Evolutionary conservation across 345 rosid species (phyloP).

Genomic region (Populus nigra): DNA sequence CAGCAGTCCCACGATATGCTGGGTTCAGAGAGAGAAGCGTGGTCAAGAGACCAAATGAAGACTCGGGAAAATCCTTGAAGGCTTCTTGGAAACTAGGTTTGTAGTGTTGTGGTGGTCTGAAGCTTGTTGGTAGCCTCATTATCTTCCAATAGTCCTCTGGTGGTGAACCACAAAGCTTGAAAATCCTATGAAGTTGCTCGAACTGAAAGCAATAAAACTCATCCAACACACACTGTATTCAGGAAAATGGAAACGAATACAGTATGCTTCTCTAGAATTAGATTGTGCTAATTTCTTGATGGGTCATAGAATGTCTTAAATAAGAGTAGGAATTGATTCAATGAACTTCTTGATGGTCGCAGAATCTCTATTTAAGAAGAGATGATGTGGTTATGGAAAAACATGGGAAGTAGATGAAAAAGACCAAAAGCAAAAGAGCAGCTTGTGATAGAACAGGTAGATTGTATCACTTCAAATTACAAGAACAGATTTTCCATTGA

Average conservation of each 20-base stretch:
- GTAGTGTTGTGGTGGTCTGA: conserved; percentile 66
- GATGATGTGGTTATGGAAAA: no score
- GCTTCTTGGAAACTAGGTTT: conserved; percentile 63
- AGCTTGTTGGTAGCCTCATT: conserved; percentile 62
- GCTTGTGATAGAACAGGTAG: no score
- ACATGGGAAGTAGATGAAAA: no score
- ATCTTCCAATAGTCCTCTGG: conserved; percentile 79
- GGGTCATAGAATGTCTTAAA: background rate
- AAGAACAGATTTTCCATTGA: no score
- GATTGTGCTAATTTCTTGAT: background rate
- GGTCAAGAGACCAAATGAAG: conserved; percentile 52
- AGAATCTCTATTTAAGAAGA: background rate
- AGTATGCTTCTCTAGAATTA: background rate
- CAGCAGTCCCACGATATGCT: conserved; percentile 62
- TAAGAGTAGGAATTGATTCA: background rate
- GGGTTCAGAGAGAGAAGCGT: conserved; percentile 71
- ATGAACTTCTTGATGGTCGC: background rate
- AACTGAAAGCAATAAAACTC: conserved; percentile 42
- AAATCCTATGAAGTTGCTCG: conserved; percentile 87
- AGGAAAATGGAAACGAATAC: background rate
- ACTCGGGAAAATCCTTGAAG: conserved; percentile 55
- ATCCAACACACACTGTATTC: background rate
- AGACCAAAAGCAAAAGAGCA: no score
- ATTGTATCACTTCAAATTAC: no score
- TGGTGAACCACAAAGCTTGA: conserved; percentile 85